These are phyloP conservation scores for Sisymbrium altissimum DNA, from an alignment of 345 rosid species.

Conservation along the genomic window DNA sequence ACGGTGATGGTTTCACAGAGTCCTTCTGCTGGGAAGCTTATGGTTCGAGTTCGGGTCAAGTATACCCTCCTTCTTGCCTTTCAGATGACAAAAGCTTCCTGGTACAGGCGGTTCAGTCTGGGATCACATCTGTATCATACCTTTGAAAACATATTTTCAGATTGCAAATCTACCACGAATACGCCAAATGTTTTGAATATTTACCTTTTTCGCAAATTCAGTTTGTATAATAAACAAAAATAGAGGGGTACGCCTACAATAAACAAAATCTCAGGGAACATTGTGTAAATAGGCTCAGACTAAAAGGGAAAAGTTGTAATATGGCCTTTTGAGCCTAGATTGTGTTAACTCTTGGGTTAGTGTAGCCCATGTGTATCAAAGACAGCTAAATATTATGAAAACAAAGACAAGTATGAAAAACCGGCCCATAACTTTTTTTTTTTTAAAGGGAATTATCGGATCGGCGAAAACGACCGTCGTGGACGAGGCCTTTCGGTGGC, in stretches of 20 bases:
- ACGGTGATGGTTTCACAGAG: conserved; percentile 31
- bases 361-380: background rate
- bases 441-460: background rate
- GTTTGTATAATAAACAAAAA: too few species aligned
- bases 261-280: background rate
- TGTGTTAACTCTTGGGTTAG: background rate
- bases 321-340: background rate
- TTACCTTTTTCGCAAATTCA: background rate
- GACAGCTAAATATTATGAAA: background rate
- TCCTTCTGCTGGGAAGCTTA: conserved; percentile 84
- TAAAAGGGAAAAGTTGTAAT: too few species aligned
- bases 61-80: conserved; percentile 63
- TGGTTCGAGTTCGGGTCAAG: conserved; percentile 56
- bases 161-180: background rate
- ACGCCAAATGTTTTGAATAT: background rate
- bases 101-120: conserved; percentile 38
- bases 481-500: conserved; percentile 13
- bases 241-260: background rate
- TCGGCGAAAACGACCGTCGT: background rate
- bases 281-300: too few species aligned
- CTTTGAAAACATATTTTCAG: conserved; percentile 28
- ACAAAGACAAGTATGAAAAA: background rate
- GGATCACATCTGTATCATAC: conserved; percentile 21
- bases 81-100: conserved; percentile 38
- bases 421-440: background rate